Percentiles rank a stretch among this genome's conserved stretches.
Conservation (phyloP, 2,329 filamentous ascomycete genomes). For the Ciborinia camelliae region DNA sequence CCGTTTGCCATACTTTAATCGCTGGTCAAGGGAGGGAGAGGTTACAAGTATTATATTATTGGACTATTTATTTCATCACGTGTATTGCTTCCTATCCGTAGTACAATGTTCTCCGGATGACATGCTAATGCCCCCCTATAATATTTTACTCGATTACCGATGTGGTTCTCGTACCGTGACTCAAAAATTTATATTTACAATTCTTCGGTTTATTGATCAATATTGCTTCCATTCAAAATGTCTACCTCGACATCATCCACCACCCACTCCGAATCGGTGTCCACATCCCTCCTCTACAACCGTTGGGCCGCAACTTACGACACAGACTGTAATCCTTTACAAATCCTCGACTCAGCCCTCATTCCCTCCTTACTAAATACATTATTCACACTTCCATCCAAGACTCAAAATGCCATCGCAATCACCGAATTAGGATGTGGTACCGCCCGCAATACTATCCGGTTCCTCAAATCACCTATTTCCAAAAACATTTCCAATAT, state of each 20-base stretch:
- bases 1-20: neutral
- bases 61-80: neutral
- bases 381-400: conserved; percentile 41
- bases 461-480: conserved; percentile 41
- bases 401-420: conserved; percentile 35
- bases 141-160: neutral
- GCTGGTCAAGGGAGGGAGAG: neutral
- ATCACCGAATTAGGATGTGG: conserved; percentile 62
- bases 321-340: conserved; percentile 63
- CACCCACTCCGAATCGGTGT: conserved; percentile 33
- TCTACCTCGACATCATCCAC: conserved; percentile 20
- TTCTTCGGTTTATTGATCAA: neutral
- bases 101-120: neutral
- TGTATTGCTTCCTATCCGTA: neutral
- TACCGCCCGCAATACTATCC: conserved; percentile 60
- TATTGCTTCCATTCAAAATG: neutral
- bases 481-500: conserved; percentile 27
- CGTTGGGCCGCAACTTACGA: conserved; percentile 56
- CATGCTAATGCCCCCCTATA: neutral
- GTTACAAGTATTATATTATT: neutral
- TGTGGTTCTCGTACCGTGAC: no score
- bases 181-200: neutral
- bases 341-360: conserved; percentile 58
- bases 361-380: conserved; percentile 49
- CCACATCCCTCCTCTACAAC: conserved; percentile 47